These are phyloP conservation scores for Neoascochyta sp. DNA, from an alignment of 2,329 filamentous ascomycete genomes.

Conservation along the genomic window DNA sequence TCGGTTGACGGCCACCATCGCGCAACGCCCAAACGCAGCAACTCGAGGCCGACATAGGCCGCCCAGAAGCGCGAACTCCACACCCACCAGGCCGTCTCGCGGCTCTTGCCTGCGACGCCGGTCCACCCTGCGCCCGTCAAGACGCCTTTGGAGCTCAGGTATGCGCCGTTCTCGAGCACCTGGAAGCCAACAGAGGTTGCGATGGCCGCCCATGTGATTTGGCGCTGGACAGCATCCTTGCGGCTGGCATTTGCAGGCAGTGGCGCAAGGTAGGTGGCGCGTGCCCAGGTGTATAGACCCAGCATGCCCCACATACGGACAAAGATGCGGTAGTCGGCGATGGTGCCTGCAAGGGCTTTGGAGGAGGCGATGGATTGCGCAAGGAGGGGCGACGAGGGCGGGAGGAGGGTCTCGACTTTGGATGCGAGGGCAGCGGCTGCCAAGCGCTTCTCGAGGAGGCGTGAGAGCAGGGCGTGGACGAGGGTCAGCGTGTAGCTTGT, in stretches of 20 bases:
- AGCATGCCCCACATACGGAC: conserved; percentile 73
- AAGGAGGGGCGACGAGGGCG: conserved; percentile 30
- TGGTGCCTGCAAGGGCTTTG: conserved; percentile 57
- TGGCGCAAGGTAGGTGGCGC: conserved; percentile 36
- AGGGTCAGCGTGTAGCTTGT: conserved; percentile 45
- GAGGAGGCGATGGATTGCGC: conserved; percentile 30
- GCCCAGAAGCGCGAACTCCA: conserved; percentile 81
- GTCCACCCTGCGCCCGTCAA: conserved; percentile 49
- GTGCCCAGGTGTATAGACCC: conserved; percentile 67
- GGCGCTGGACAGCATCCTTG: conserved; percentile 26
- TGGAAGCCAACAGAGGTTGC: conserved; percentile 67
- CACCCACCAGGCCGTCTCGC: conserved; percentile 59
- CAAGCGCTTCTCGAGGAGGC: conserved; percentile 36
- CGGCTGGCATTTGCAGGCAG: conserved; percentile 18
- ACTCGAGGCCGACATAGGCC: conserved; percentile 71
- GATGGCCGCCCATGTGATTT: conserved; percentile 66
- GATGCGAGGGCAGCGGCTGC: conserved; percentile 35
- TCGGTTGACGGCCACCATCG: conserved; percentile 29
- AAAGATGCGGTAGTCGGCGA: conserved; percentile 70
- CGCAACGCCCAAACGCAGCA: conserved; percentile 56
- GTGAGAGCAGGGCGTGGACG: conserved; percentile 39
- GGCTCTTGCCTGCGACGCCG: conserved; percentile 44
- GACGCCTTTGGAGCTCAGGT: conserved; percentile 69
- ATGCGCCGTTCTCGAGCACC: conserved; percentile 77
- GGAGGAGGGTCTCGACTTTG: conserved; percentile 43